Evolutionary conservation across 225 moss, liverwort and hornwort genomes (phyloP), one percentile per base, ranked within the genome.

Genomic region (Rhytidiadelphus loreus): DNA sequence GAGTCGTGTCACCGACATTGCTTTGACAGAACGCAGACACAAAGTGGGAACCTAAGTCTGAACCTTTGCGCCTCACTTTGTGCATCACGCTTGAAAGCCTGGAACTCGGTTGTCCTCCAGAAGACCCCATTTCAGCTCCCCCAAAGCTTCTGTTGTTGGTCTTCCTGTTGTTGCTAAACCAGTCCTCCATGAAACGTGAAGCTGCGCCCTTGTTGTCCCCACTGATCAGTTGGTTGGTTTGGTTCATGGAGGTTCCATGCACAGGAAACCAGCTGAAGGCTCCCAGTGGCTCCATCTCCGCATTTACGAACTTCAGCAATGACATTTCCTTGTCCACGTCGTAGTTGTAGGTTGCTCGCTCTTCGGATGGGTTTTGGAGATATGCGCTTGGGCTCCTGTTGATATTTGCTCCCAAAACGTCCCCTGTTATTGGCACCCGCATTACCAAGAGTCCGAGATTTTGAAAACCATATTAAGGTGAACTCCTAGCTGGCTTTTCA

Each of bases 151-250:
- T 88, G 37, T 80, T 77, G 29, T 43, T 61, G 25, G 58, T 82
- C 25, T 50, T 64, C 16, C 48, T 63, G 63, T 80, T 86, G 65
- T 75, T 82, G 46, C 63, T 76, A 84, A 91, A 94, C 95, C 96
- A 98, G 65, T 98, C 96, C 83, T 98, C 96, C 96, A 96, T 96
- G 39, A 96, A 96, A 4, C 96, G 96, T 48, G 97, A 93, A 68
- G 97, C 96, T 44, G 94, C 96, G 59, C 97, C 96, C 86, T 98
- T 96, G 61, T 97, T 97, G 75, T 98, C 97, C 32, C 96, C 96
- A 71, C 97, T 98, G 59, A 98, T 95, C 23, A 98, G 88, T 26
- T 44, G 88, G 87, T 98, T 98, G 33, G 96, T 96, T 59, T 93
- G 85, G 63, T 95, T 96, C 96, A 98, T 95, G 11, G 98, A 96